Conservation (phyloP, 1,284 basidiomycete species). For the Schizopora paradoxa region DNA sequence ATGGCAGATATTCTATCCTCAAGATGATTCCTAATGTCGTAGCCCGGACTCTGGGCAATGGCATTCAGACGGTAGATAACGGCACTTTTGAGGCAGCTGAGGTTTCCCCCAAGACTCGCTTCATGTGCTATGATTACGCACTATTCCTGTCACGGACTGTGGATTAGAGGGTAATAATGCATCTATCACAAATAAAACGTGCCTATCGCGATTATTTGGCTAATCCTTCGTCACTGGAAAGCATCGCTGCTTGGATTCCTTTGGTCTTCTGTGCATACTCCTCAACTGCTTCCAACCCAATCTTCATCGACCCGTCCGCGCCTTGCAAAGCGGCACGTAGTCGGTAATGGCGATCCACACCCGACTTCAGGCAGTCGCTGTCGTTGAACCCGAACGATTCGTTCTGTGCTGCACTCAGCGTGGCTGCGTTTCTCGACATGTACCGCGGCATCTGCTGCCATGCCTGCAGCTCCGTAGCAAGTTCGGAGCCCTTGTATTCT, state of each 20-base stretch:
- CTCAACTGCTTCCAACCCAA: conserved; percentile 16
- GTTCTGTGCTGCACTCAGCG: not conserved
- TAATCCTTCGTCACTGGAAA: no score
- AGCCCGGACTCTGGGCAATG: no score
- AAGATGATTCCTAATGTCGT: no score
- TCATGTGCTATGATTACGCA: no score
- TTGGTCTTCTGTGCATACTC: conserved; percentile 3
- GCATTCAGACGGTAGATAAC: no score
- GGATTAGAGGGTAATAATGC: no score
- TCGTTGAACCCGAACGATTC: not conserved
- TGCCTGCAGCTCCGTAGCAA: not conserved
- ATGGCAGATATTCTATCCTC: no score
- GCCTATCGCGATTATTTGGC: no score
- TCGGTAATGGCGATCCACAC: not conserved
- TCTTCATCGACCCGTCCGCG: conserved; percentile 12
- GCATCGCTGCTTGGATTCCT: not conserved
- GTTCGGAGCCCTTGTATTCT: not conserved
- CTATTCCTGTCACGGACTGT: no score
- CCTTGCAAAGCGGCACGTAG: conserved; percentile 14
- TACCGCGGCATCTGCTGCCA: not conserved
- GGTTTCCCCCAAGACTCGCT: no score
- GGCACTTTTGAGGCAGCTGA: no score
- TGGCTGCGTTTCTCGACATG: not conserved
- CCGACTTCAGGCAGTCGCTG: not conserved
- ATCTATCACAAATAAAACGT: no score